These are phyloP conservation scores for Hippophae rhamnoides DNA, from an alignment of 306 rosid species.

Conservation along the genomic window DNA sequence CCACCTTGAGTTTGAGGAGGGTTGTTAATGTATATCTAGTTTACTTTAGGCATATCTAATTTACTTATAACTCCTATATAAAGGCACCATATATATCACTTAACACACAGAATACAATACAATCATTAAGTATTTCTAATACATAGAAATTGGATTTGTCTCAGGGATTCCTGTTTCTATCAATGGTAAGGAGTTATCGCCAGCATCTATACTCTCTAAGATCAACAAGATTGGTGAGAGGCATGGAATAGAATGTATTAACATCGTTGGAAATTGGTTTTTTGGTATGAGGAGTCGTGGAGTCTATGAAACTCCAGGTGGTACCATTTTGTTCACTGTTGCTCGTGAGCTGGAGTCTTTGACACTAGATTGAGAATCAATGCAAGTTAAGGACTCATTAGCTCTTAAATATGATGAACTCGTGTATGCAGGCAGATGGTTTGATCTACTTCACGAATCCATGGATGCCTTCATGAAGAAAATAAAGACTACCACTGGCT, in stretches of 20 bases:
- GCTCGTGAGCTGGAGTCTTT: conserved; percentile 67
- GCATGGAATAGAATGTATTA: conserved; percentile 77
- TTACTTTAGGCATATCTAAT: too few species aligned
- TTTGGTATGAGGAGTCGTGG: conserved; percentile 97
- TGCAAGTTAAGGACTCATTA: conserved; percentile 56
- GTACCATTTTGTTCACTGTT: conserved; percentile 76
- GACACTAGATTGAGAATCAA: conserved; percentile 70
- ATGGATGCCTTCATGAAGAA: conserved; percentile 88
- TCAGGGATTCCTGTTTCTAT: conserved; percentile 68
- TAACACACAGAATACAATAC: too few species aligned
- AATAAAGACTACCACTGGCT: conserved; percentile 70
- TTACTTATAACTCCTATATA: too few species aligned
- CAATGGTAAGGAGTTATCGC: conserved; percentile 62
- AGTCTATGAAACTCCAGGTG: conserved; percentile 96
- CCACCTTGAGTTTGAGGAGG: too few species aligned
- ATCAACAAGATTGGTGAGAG: conserved; percentile 74
- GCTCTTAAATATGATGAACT: conserved; percentile 88
- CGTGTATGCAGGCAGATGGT: conserved; percentile 95
- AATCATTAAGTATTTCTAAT: too few species aligned
- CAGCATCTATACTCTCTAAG: conserved; percentile 60
- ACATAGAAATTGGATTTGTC: conserved; percentile 55
- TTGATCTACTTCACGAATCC: conserved; percentile 79
- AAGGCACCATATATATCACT: too few species aligned
- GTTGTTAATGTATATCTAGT: too few species aligned
- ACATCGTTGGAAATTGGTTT: conserved; percentile 90